Conservation (phyloP, 1,284 basidiomycete species). For the Marasmius oreades region DNA sequence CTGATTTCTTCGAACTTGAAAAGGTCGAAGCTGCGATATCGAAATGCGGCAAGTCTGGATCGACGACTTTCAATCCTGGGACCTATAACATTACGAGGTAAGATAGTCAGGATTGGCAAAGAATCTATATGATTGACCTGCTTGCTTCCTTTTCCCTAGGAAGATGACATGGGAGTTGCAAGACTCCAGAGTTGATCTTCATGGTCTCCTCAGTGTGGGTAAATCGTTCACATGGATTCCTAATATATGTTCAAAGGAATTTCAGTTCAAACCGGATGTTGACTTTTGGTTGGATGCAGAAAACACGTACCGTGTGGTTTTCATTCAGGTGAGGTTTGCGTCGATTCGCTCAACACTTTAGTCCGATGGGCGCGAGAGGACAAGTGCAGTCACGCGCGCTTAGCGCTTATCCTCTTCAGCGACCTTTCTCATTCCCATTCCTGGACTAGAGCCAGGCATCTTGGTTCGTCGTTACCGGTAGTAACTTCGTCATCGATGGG, state of each 20-base stretch:
- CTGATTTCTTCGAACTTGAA: not conserved
- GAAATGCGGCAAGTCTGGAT: constrained; percentile 50
- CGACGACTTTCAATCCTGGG: constrained; percentile 41
- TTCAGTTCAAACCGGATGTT: constrained; percentile 54
- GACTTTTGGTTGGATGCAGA: constrained; percentile 56
- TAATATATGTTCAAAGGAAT: not conserved
- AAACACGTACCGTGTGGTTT: constrained; percentile 59
- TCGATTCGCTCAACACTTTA: not conserved
- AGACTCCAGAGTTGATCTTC: constrained; percentile 49
- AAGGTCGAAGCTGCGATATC: constrained; percentile 51
- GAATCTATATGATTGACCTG: no score
- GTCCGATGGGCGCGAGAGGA: not conserved
- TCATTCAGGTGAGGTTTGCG: constrained; percentile 58
- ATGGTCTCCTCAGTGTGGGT: constrained; percentile 51
- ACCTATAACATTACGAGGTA: constrained; percentile 52
- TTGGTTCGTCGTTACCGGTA: constrained; percentile 62
- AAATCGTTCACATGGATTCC: no score
- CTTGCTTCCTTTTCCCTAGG: constrained; percentile 24
- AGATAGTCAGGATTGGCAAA: constrained; percentile 5
- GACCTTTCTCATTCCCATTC: not conserved
- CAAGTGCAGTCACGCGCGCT: not conserved
- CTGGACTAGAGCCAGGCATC: constrained; percentile 52
- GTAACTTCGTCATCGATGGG: constrained; percentile 56
- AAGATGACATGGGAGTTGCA: constrained; percentile 61
- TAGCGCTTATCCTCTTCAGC: not conserved